phyloP scores from a whole-genome alignment of 2,329 filamentous ascomycete species.

The Talaromyces sp. region DNA sequence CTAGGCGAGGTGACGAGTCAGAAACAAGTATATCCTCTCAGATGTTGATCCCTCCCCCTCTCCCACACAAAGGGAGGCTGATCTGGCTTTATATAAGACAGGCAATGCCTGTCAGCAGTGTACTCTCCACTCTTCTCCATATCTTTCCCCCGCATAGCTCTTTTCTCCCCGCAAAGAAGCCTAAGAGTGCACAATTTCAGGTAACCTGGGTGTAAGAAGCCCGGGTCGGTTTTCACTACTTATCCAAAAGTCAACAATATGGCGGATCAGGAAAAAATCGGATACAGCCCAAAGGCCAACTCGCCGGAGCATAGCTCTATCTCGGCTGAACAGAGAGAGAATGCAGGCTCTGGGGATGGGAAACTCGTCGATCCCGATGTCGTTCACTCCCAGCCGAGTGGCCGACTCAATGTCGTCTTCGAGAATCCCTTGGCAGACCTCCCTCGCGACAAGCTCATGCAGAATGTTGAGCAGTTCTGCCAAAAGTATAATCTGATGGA shows the following conservation, averaged over 20 bases:
- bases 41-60: not conserved
- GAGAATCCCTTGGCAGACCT: slow-evolving; percentile 55
- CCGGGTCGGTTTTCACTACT: not conserved
- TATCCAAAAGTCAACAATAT: not conserved
- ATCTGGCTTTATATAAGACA: not conserved
- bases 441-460: slow-evolving; percentile 48
- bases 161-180: not conserved
- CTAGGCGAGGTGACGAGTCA: not conserved
- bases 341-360: slow-evolving; percentile 6
- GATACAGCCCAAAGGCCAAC: not conserved
- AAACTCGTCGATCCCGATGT: slow-evolving; percentile 17
- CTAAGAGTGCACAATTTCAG: not conserved
- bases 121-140: not conserved
- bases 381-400: slow-evolving; percentile 19
- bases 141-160: not conserved
- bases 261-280: slow-evolving; percentile 6
- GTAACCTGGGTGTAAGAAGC: not conserved
- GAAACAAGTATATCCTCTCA: not conserved
- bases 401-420: slow-evolving; percentile 35
- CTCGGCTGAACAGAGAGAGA: slow-evolving; percentile 12
- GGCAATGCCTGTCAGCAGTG: not conserved
- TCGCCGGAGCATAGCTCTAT: slow-evolving; percentile 7
- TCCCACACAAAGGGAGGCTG: not conserved
- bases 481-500: slow-evolving; percentile 45
- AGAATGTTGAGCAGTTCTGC: slow-evolving; percentile 53